phyloP scores from a whole-genome alignment of 768 basidiomycete species.

The Phylloporus sp. region DNA sequence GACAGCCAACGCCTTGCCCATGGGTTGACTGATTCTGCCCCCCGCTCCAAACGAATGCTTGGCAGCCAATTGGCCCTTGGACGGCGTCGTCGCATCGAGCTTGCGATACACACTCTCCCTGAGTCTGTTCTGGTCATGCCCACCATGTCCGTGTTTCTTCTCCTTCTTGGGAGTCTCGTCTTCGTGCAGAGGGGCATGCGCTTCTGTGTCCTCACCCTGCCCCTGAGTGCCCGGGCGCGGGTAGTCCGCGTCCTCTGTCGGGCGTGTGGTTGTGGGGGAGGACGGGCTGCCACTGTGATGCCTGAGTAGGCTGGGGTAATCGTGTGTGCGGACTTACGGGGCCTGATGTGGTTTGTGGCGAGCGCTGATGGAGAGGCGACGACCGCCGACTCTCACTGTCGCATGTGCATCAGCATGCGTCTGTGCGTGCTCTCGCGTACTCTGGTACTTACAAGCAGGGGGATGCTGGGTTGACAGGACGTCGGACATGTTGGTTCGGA shows the following conservation, averaged over 20 bases:
- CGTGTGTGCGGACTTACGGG: constrained; percentile 28
- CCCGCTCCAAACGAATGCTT: constrained; percentile 40
- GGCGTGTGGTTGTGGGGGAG: constrained; percentile 6
- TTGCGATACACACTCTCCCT: constrained; percentile 45
- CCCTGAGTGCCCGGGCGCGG: constrained; percentile 48
- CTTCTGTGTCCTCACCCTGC: constrained; percentile 28
- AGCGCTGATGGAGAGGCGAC: constrained; percentile 45
- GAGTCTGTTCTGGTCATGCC: constrained; percentile 43
- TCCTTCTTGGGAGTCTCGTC: constrained; percentile 48
- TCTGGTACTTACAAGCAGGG: constrained; percentile 43
- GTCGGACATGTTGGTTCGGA: constrained; percentile 26
- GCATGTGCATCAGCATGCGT: background rate
- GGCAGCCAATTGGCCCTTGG: constrained; percentile 35
- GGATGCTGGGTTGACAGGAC: constrained; percentile 35
- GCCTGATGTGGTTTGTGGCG: constrained; percentile 35
- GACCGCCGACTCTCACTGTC: constrained; percentile 44
- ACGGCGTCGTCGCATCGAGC: constrained; percentile 46
- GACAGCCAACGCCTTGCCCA: constrained; percentile 39
- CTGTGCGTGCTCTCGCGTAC: background rate
- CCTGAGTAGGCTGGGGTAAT: background rate
- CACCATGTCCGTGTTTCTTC: constrained; percentile 38
- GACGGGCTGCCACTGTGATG: background rate
- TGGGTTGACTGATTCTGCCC: constrained; percentile 58
- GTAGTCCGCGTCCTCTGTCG: constrained; percentile 39
- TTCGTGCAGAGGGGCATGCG: constrained; percentile 37